Evolutionary conservation across 352 stramenopile genomes (phyloP).

Genomic region (Pythium insidiosum): DNA sequence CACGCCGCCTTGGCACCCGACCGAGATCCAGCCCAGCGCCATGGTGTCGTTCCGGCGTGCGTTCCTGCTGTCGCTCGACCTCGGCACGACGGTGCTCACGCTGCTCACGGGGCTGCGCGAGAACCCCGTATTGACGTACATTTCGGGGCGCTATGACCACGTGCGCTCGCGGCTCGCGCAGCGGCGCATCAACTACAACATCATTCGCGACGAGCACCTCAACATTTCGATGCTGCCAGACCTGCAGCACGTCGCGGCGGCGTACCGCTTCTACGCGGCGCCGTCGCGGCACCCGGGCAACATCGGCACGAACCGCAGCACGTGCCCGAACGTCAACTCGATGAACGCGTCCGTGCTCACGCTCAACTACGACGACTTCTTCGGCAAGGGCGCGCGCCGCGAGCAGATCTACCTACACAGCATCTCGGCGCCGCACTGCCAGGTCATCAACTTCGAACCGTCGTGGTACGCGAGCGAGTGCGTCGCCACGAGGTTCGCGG

Average conservation of each 20-base stretch:
- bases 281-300: slow-evolving; percentile 12
- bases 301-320: slow-evolving; percentile 13
- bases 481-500: neutral
- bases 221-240: slow-evolving; percentile 18
- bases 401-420: slow-evolving; percentile 20
- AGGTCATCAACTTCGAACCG: slow-evolving; percentile 21
- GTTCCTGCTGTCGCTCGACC: slow-evolving; percentile 22
- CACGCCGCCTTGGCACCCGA: too few species aligned
- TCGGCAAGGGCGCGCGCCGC: slow-evolving; percentile 14
- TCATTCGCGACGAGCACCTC: slow-evolving; percentile 25
- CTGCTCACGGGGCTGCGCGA: slow-evolving; percentile 42
- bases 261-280: slow-evolving; percentile 19
- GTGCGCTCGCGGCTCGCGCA: slow-evolving; percentile 28
- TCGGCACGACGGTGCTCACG: slow-evolving; percentile 36
- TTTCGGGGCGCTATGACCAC: slow-evolving; percentile 33
- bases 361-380: slow-evolving; percentile 23
- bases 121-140: slow-evolving; percentile 37
- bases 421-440: slow-evolving; percentile 25
- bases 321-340: slow-evolving; percentile 16
- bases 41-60: neutral
- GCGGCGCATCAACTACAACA: slow-evolving; percentile 34
- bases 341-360: slow-evolving; percentile 17
- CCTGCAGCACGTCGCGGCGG: slow-evolving; percentile 19
- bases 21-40: neutral
- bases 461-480: slow-evolving; percentile 13